Evolutionary conservation across 805 yeast genomes (phyloP).

Genomic region (Yarrowia sp.): DNA sequence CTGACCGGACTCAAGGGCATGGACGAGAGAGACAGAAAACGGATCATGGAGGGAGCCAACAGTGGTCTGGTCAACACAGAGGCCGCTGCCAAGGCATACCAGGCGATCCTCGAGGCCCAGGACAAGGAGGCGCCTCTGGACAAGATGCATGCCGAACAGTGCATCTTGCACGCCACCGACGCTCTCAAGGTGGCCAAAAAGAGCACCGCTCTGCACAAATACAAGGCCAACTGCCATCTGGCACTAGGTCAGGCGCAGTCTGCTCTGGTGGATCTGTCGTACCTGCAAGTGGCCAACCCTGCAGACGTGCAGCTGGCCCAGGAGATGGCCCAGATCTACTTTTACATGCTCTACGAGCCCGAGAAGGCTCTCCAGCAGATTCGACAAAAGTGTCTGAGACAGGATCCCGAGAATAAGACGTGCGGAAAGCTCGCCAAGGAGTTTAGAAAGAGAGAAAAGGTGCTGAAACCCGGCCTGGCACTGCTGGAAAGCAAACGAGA

Average conservation of each 20-base stretch:
- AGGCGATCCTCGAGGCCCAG: conserved; percentile 39
- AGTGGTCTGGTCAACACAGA: conserved; percentile 41
- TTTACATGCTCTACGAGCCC: conserved; percentile 61
- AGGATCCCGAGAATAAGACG: conserved; percentile 71
- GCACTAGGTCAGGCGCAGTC: conserved; percentile 47
- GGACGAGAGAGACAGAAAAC: conserved; percentile 26
- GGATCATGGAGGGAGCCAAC: conserved; percentile 36
- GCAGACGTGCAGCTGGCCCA: conserved; percentile 45
- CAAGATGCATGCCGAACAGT: conserved; percentile 42
- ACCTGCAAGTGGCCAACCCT: conserved; percentile 45
- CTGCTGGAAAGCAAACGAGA: conserved; percentile 40
- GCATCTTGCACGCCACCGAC: conserved; percentile 44
- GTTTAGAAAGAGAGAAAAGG: conserved; percentile 46
- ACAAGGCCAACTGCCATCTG: conserved; percentile 50
- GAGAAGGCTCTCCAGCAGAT: conserved; percentile 60
- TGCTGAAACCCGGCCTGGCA: conserved; percentile 43
- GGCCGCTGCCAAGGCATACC: conserved; percentile 39
- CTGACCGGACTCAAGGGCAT: conserved; percentile 17
- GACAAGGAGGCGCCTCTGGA: conserved; percentile 38
- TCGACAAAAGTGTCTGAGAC: conserved; percentile 69
- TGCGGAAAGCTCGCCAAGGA: conserved; percentile 58
- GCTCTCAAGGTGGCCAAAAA: conserved; percentile 48
- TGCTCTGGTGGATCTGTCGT: conserved; percentile 50
- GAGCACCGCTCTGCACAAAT: conserved; percentile 44
- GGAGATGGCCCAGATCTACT: conserved; percentile 52